Percentiles rank a stretch among this genome's conserved stretches.
phyloP scores from a whole-genome alignment of 208 protist species.

The Leishmania major region DNA sequence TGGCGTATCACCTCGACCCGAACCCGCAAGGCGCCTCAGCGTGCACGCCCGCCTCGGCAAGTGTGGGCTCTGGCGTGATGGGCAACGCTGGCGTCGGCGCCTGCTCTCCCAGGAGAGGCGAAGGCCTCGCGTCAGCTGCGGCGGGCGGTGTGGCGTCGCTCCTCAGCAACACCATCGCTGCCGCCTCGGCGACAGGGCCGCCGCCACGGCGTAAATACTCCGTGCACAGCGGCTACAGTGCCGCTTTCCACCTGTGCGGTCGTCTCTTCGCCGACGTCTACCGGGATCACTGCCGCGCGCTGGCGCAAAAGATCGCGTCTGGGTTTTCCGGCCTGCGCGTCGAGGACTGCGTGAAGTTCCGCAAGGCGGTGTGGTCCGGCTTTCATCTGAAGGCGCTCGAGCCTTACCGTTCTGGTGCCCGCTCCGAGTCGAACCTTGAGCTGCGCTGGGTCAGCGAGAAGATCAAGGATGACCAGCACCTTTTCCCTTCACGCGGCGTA shows the following conservation, averaged over 20 bases:
- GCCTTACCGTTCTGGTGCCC: constrained; percentile 23
- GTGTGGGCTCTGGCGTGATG: not conserved
- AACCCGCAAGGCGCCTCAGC: not conserved
- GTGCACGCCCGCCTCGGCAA: constrained; percentile 7
- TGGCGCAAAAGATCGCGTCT: constrained; percentile 27
- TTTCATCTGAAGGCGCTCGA: constrained; percentile 35
- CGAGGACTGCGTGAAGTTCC: constrained; percentile 40
- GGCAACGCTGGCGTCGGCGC: not conserved
- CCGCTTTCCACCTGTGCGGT: constrained; percentile 37
- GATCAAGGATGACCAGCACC: constrained; percentile 60
- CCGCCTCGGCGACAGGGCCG: not conserved
- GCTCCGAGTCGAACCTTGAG: constrained; percentile 45
- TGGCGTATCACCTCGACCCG: constrained; percentile 36
- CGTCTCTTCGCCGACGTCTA: constrained; percentile 34
- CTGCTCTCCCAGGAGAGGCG: not conserved
- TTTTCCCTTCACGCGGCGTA: constrained; percentile 39
- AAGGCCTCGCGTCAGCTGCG: constrained; percentile 8
- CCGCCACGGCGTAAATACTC: constrained; percentile 28
- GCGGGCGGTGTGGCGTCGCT: constrained; percentile 24
- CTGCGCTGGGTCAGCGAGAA: constrained; percentile 45
- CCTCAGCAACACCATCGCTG: constrained; percentile 18
- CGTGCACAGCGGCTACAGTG: constrained; percentile 35
- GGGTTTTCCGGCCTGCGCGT: constrained; percentile 29
- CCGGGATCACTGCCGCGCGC: constrained; percentile 21
- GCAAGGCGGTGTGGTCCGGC: constrained; percentile 28